phyloP scores from a whole-genome alignment of 495 filamentous ascomycete species.

The Penicillium ochrochloron region DNA sequence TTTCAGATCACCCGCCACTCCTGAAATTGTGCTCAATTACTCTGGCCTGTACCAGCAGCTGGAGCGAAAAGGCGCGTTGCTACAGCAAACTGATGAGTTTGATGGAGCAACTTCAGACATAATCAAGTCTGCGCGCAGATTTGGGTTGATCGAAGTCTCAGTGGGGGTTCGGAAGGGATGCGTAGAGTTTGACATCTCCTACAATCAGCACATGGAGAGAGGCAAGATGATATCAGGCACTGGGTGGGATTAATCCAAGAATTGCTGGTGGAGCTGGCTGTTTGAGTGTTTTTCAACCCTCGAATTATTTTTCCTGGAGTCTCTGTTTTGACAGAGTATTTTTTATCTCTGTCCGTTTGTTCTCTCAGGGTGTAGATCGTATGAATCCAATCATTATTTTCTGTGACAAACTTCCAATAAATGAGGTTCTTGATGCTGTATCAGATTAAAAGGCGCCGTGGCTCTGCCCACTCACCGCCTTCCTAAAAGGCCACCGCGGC shows the following conservation, averaged over 20 bases:
- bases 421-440: neutral
- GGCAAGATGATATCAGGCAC: neutral
- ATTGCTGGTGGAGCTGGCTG: neutral
- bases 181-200: neutral
- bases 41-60: neutral
- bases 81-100: neutral
- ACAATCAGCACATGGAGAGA: neutral
- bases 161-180: neutral
- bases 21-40: neutral
- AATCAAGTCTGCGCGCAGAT: neutral
- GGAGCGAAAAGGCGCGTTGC: neutral
- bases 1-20: neutral
- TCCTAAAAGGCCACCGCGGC: conserved; percentile 16
- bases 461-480: conserved; percentile 36
- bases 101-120: neutral
- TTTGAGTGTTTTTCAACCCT: neutral
- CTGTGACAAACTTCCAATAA: no score
- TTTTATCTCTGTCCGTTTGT: no score
- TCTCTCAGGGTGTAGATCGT: no score
- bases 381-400: no score
- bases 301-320: no score
- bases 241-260: neutral
- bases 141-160: neutral
- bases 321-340: no score
- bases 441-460: conserved; percentile 20